A percentile compares a stretch with the other conserved stretches of the same genome.
Conservation (phyloP, 148 eudicot species). For the Rhododendron molle region DNA sequence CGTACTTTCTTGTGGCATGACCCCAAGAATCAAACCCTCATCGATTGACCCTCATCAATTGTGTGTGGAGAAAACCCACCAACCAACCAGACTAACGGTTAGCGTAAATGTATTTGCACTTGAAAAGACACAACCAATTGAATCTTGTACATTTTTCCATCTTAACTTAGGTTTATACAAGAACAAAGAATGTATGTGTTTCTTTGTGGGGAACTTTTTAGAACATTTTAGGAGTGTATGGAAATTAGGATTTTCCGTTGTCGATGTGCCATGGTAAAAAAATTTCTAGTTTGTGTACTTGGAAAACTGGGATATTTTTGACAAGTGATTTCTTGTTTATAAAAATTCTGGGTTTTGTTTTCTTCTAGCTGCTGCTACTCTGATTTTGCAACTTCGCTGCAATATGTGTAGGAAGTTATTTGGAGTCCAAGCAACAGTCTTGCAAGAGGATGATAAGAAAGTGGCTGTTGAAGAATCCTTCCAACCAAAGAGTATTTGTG, state of each 20-base stretch:
- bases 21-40: no score
- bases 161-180: background rate
- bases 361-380: background rate
- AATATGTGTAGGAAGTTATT: slow-evolving; percentile 23
- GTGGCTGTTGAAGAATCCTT: slow-evolving; percentile 73
- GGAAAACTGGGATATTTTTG: background rate
- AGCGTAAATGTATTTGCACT: background rate
- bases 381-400: background rate
- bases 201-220: background rate
- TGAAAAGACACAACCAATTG: background rate
- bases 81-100: background rate
- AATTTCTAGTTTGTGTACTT: background rate
- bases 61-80: background rate
- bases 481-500: slow-evolving; percentile 35
- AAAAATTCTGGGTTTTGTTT: background rate
- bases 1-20: background rate
- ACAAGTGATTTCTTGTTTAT: background rate
- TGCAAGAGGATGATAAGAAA: slow-evolving; percentile 76
- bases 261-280: background rate
- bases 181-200: background rate
- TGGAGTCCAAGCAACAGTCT: slow-evolving; percentile 53
- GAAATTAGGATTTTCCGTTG: background rate
- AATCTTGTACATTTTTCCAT: background rate
- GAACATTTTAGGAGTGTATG: background rate
- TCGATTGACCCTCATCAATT: background rate